Percentiles rank a stretch among this genome's conserved stretches.
phyloP scores from a whole-genome alignment of 768 basidiomycete species.

The Agaricus sinodeliciosus region DNA sequence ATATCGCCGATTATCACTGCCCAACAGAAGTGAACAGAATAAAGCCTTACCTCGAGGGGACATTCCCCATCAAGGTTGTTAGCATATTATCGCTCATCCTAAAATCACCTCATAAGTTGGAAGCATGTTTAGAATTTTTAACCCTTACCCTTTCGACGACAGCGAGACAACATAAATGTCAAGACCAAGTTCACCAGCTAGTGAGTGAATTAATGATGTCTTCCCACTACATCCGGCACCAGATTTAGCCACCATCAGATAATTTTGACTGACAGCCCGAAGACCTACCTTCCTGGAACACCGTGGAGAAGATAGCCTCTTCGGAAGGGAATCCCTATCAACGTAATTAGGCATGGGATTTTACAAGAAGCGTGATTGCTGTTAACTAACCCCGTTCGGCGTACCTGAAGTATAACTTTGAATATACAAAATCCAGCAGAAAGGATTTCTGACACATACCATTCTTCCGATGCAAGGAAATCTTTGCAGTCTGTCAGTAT shows the following conservation, averaged over 20 bases:
- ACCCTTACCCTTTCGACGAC: constrained; percentile 74
- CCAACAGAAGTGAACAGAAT: constrained; percentile 4
- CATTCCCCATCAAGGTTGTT: constrained; percentile 82
- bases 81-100: constrained; percentile 91
- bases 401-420: constrained; percentile 50
- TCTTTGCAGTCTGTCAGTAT: constrained; percentile 81
- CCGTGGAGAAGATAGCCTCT: constrained; percentile 81
- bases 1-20: constrained; percentile 12
- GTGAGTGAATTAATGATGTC: constrained; percentile 79
- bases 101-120: constrained; percentile 12
- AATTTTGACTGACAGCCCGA: constrained; percentile 7
- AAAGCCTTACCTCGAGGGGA: constrained; percentile 62
- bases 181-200: constrained; percentile 78
- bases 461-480: constrained; percentile 78
- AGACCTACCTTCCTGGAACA: constrained; percentile 71
- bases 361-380: constrained; percentile 13
- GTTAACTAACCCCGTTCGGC: constrained; percentile 70
- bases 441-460: constrained; percentile 39
- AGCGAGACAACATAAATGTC: constrained; percentile 91
- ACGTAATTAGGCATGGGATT: constrained; percentile 11
- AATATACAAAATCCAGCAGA: constrained; percentile 11
- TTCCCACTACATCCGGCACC: constrained; percentile 51
- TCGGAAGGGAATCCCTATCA: constrained; percentile 77
- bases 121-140: constrained; percentile 3
- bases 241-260: not conserved